Conservation (phyloP, 305 asterid species). For the Solanum hybrid region DNA sequence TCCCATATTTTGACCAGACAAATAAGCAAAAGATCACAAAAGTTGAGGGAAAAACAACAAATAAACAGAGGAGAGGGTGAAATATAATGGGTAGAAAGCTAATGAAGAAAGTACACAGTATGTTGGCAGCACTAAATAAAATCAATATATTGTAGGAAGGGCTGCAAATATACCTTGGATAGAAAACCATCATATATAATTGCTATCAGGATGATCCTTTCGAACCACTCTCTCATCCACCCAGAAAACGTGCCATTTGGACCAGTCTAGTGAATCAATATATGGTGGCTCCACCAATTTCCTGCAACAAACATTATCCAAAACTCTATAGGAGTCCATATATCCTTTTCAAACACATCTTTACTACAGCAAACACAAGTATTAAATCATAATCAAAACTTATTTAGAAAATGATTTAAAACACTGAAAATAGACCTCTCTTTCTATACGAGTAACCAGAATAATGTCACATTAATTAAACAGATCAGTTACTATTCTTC, state of each 20-base stretch:
- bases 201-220: constrained; percentile 43
- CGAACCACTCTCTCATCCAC: constrained; percentile 45
- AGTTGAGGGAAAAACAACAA: background rate
- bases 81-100: background rate
- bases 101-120: background rate
- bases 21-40: background rate
- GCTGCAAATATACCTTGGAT: constrained; percentile 32
- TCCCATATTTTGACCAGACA: background rate
- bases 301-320: constrained; percentile 16
- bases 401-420: too few species aligned
- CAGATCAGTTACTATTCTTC: too few species aligned
- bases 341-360: too few species aligned
- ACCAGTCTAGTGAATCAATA: constrained; percentile 37
- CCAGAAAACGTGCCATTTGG: constrained; percentile 41
- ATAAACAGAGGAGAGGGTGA: background rate
- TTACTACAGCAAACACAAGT: too few species aligned
- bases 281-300: constrained; percentile 37
- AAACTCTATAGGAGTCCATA: too few species aligned
- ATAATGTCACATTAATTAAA: too few species aligned
- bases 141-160: background rate
- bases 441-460: too few species aligned
- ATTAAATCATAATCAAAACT: too few species aligned
- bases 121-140: background rate
- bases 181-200: constrained; percentile 39
- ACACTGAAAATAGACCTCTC: too few species aligned